These are phyloP conservation scores for Suhomyces terraborum DNA, from an alignment of 1,139 yeast genomes.

Conservation along the genomic window DNA sequence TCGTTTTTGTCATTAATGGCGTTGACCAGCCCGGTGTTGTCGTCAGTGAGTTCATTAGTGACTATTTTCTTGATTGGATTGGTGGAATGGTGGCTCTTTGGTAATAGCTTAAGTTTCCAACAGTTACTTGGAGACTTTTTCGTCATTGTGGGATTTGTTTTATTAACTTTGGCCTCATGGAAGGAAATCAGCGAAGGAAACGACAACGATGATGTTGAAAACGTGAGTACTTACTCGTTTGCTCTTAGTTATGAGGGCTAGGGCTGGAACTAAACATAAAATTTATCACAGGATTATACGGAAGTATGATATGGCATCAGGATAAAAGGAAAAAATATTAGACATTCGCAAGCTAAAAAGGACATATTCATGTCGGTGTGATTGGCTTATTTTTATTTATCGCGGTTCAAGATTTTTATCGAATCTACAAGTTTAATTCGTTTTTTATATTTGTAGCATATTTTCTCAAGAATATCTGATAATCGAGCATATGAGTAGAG, in stretches of 20 bases:
- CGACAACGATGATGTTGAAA: slow-evolving; percentile 57
- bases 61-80: slow-evolving; percentile 81
- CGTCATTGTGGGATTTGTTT: slow-evolving; percentile 65
- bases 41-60: slow-evolving; percentile 77
- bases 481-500: too few relatives aligned
- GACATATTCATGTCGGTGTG: too few relatives aligned
- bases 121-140: slow-evolving; percentile 59
- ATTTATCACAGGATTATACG: too few relatives aligned
- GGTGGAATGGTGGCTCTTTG: slow-evolving; percentile 75
- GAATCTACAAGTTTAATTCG: too few relatives aligned
- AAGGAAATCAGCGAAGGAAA: slow-evolving; percentile 68
- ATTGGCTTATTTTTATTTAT: too few relatives aligned
- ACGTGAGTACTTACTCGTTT: slow-evolving; percentile 46
- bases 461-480: too few relatives aligned
- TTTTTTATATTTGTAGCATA: too few relatives aligned
- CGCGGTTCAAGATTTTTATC: too few relatives aligned
- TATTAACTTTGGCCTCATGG: slow-evolving; percentile 76
- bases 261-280: too few relatives aligned
- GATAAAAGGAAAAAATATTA: too few relatives aligned
- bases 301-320: too few relatives aligned
- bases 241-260: slow-evolving; percentile 36
- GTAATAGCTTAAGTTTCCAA: slow-evolving; percentile 47
- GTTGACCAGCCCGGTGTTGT: slow-evolving; percentile 80
- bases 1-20: slow-evolving; percentile 79
- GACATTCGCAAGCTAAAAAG: too few relatives aligned